Base-by-base conservation (phyloP, 306 rosid genomes). In the Mucuna pruriens region DNA sequence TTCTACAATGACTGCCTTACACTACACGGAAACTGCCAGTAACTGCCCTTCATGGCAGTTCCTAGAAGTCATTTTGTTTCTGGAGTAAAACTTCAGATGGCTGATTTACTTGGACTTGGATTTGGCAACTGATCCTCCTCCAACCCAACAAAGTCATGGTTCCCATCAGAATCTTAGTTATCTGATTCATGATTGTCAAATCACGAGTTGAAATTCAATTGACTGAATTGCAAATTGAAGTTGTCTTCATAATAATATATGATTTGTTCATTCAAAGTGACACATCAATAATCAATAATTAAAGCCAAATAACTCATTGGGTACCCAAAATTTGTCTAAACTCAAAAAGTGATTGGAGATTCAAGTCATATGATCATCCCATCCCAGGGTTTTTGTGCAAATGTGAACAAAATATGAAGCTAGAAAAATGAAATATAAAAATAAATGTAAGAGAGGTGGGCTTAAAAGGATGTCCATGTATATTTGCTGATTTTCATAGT, bases 231-330 rank as follows among this genome's bases (percentile, higher is more conserved):
- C 31, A 29, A 29, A 29, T 29, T 29, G 31, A 29, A 1, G 34
- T 69, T 7, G 23, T 23, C 38, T 11, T 12, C 22, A 13, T 25
- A 6, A 69, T 15, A 13, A 22, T 44, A 23, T 20, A 44, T 42
- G 38, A 44, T 70, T 70, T 45, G n/a, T 45, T 17, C 55, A 67
- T 61, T 67, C 55, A 52, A 67, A 52, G 58, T 73, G 31, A 1
- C 31, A 73, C 13, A 39, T 38, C n/a, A n/a, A n/a, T n/a, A n/a
- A 38, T 54, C 31, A 23, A 54, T 20, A 51, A 23, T 52, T 36
- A 36, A 63, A 77, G 66, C 75, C 54, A 66, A 16, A 66, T 38
- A 65, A 29, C 2, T 29, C 31, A 40, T 20, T 54, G 13, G 67
- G 19, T 52, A 66, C 67, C 7, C 55, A 22, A 64, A 26, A n/a